Percentiles rank a stretch among this genome's conserved stretches.
Conservation (phyloP, 1,284 basidiomycete genomes). For the Ceratobasidium sp. region DNA sequence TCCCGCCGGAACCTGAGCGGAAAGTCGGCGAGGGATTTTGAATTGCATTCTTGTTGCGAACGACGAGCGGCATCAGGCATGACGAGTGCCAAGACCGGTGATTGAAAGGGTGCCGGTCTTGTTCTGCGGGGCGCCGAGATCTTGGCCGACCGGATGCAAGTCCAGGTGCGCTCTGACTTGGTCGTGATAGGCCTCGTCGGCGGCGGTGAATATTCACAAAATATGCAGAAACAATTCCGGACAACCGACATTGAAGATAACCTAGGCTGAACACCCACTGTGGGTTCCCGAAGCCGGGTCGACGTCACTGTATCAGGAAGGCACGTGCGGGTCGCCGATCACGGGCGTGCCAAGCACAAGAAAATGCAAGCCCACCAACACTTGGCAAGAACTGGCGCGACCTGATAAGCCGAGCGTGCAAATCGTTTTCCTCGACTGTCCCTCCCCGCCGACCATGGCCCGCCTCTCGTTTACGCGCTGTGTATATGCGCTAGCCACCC, state of each 20-base stretch:
- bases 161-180: not conserved
- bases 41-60: not conserved
- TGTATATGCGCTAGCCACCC: not conserved
- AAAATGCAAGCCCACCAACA: not conserved
- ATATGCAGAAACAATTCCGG: too few species aligned
- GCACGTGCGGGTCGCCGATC: not conserved
- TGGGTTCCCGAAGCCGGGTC: too few species aligned
- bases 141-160: not conserved
- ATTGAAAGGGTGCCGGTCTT: not conserved
- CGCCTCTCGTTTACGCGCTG: conserved; percentile 17
- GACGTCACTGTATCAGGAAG: conserved; percentile 8
- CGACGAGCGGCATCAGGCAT: conserved; percentile 9
- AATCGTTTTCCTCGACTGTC: not conserved
- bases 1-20: not conserved
- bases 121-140: not conserved
- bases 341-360: conserved; percentile 4
- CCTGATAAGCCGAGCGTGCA: not conserved
- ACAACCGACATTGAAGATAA: too few species aligned
- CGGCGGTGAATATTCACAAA: too few species aligned
- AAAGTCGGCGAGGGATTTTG: not conserved
- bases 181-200: too few species aligned
- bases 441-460: conserved; percentile 12
- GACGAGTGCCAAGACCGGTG: conserved; percentile 29
- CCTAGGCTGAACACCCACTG: not conserved
- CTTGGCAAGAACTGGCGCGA: not conserved